Conservation (phyloP, 208 protist genomes). For the Trypanosoma lewisi region DNA sequence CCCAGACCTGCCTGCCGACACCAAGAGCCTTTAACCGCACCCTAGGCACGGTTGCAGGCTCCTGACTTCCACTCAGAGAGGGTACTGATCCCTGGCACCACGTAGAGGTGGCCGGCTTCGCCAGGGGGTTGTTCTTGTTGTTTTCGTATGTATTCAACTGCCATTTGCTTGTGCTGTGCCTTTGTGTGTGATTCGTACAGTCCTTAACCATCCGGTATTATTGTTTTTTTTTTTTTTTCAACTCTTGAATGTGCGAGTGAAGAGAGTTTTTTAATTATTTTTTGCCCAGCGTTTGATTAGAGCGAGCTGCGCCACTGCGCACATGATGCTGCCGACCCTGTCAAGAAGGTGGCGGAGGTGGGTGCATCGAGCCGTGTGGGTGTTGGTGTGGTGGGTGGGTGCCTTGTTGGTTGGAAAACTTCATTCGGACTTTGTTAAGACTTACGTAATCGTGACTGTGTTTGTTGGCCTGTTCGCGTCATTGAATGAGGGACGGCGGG, state of each 20-base stretch:
- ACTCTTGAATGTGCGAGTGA: neutral
- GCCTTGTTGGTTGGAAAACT: conserved; percentile 14
- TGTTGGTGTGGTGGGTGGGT: conserved; percentile 30
- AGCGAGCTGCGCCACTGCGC: neutral
- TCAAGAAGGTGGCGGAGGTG: conserved; percentile 8
- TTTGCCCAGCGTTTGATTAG: neutral
- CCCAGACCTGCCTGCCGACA: too few relatives aligned
- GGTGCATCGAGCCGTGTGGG: conserved; percentile 34
- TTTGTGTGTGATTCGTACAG: too few relatives aligned
- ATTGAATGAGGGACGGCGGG: neutral
- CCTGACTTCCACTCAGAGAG: too few relatives aligned
- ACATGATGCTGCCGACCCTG: neutral
- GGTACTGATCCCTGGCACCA: too few relatives aligned
- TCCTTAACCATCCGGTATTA: too few relatives aligned
- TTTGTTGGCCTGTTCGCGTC: conserved; percentile 16
- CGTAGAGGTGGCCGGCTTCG: too few relatives aligned
- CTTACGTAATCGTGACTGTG: conserved; percentile 37
- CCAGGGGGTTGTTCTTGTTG: too few relatives aligned
- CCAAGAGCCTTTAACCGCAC: too few relatives aligned
- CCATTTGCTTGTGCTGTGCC: too few relatives aligned
- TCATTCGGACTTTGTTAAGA: conserved; percentile 24
- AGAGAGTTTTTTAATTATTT: neutral
- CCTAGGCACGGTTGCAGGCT: too few relatives aligned
- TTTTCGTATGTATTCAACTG: too few relatives aligned
- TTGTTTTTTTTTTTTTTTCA: neutral